Evolutionary conservation across 208 protist genomes (phyloP).

Genomic region (Leishmania lainsoni): DNA sequence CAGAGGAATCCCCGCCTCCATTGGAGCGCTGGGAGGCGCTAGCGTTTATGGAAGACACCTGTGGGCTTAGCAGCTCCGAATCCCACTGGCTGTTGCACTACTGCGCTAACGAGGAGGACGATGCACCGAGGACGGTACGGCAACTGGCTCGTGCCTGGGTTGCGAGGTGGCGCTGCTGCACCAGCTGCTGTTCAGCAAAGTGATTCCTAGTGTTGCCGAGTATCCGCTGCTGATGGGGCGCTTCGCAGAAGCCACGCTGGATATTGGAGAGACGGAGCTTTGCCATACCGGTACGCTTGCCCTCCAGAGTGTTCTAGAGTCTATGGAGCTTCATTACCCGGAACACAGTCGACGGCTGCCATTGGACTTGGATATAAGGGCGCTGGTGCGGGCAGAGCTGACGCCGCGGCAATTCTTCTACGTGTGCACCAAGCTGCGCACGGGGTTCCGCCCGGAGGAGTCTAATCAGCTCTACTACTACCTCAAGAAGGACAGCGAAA

Average conservation of each 20-base stretch:
- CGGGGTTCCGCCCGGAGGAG: conserved; percentile 46
- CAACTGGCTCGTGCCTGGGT: background rate
- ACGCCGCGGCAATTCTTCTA: conserved; percentile 54
- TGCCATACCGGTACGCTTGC: conserved; percentile 51
- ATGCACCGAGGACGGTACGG: background rate
- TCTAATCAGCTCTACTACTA: conserved; percentile 66
- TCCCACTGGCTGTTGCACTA: conserved; percentile 46
- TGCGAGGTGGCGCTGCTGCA: conserved; percentile 53
- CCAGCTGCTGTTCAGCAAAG: conserved; percentile 51
- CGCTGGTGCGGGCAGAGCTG: conserved; percentile 25
- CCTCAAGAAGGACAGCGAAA: conserved; percentile 39
- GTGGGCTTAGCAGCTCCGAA: conserved; percentile 54
- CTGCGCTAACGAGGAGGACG: conserved; percentile 17
- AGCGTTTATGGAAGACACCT: conserved; percentile 30
- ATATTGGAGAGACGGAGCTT: conserved; percentile 23
- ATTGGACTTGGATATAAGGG: conserved; percentile 34
- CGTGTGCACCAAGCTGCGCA: conserved; percentile 45
- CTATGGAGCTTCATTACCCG: conserved; percentile 28
- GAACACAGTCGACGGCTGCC: conserved; percentile 4
- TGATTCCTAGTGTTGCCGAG: conserved; percentile 51
- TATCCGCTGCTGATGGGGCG: conserved; percentile 69
- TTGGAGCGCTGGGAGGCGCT: conserved; percentile 30
- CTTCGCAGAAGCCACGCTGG: conserved; percentile 61
- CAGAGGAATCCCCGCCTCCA: conserved; percentile 24
- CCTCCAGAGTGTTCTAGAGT: conserved; percentile 21